These are phyloP conservation scores for Colletotrichum lindemuthianum DNA, from an alignment of 2,329 filamentous ascomycete genomes.

Conservation along the genomic window DNA sequence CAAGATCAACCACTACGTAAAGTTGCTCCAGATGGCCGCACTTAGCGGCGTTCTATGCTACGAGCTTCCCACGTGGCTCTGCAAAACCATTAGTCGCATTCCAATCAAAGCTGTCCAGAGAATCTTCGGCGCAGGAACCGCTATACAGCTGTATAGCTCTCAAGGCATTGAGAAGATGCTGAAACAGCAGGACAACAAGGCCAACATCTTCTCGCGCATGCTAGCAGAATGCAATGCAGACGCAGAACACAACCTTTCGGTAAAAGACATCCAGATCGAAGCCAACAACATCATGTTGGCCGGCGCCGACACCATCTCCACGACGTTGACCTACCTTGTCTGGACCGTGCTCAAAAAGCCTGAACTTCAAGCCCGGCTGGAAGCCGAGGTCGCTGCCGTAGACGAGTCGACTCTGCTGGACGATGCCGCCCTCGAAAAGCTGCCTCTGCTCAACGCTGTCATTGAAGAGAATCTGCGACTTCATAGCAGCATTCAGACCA, in stretches of 20 bases:
- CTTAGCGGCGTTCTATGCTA: too few relatives aligned
- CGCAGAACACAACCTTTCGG: not conserved
- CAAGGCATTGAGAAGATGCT: not conserved
- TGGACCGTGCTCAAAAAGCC: slow-evolving; percentile 50
- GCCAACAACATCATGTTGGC: slow-evolving; percentile 58
- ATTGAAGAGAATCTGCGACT: slow-evolving; percentile 58
- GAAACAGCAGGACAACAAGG: slow-evolving; percentile 8
- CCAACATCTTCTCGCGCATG: slow-evolving; percentile 8
- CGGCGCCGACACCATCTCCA: slow-evolving; percentile 62
- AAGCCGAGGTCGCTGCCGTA: slow-evolving; percentile 44
- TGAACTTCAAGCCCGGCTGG: slow-evolving; percentile 43
- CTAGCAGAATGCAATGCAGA: slow-evolving; percentile 1
- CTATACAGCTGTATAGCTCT: too few relatives aligned
- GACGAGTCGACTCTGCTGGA: slow-evolving; percentile 34
- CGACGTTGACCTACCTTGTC: slow-evolving; percentile 58
- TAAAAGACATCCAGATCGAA: slow-evolving; percentile 50
- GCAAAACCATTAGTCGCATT: too few relatives aligned
- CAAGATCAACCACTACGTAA: too few relatives aligned
- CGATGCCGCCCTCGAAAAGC: slow-evolving; percentile 45
- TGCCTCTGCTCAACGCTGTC: slow-evolving; percentile 53
- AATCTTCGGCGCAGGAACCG: not conserved
- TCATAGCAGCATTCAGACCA: slow-evolving; percentile 50
- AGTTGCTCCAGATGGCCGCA: too few relatives aligned
- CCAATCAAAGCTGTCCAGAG: not conserved
- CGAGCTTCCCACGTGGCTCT: too few relatives aligned